A percentile compares a stretch with the other conserved stretches of the same genome.
Conservation (phyloP, 2,329 filamentous ascomycete species). For the Monilinia aucupariae region DNA sequence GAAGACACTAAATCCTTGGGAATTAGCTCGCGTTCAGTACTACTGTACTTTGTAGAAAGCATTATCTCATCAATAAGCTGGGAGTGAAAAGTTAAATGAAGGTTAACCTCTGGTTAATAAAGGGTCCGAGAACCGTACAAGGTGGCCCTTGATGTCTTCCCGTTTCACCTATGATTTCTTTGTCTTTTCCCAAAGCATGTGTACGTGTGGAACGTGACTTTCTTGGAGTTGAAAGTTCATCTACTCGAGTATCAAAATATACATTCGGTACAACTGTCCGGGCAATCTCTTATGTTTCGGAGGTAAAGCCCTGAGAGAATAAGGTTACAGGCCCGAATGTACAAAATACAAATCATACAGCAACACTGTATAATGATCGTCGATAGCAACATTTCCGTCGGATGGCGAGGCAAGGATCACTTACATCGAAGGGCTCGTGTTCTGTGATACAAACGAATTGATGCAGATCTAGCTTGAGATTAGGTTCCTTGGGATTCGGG, state of each 20-base stretch:
- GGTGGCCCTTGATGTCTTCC: not conserved
- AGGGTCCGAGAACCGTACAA: slow-evolving; percentile 4
- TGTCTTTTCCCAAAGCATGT: not conserved
- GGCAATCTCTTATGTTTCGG: slow-evolving; percentile 4
- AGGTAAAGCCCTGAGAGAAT: not conserved
- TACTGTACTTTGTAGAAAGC: not conserved
- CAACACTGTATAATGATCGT: not conserved
- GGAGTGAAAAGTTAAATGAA: not conserved
- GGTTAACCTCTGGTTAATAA: not conserved
- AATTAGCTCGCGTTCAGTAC: not conserved
- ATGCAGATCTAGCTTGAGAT: slow-evolving; percentile 8
- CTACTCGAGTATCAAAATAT: not conserved
- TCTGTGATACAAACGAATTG: slow-evolving; percentile 13
- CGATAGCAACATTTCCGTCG: not conserved
- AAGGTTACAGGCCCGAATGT: too few species aligned
- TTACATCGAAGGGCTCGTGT: not conserved
- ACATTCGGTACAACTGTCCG: not conserved
- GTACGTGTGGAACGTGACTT: not conserved
- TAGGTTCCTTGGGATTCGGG: too few species aligned
- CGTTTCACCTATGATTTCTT: not conserved
- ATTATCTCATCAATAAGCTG: not conserved
- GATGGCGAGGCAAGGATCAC: not conserved
- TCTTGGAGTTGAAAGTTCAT: not conserved
- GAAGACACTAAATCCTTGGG: not conserved
- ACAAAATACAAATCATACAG: too few species aligned